Evolutionary conservation across 139 green algal genomes (phyloP), one percentile per base, ranked within the genome.

Genomic region (Closterium sp.): DNA sequence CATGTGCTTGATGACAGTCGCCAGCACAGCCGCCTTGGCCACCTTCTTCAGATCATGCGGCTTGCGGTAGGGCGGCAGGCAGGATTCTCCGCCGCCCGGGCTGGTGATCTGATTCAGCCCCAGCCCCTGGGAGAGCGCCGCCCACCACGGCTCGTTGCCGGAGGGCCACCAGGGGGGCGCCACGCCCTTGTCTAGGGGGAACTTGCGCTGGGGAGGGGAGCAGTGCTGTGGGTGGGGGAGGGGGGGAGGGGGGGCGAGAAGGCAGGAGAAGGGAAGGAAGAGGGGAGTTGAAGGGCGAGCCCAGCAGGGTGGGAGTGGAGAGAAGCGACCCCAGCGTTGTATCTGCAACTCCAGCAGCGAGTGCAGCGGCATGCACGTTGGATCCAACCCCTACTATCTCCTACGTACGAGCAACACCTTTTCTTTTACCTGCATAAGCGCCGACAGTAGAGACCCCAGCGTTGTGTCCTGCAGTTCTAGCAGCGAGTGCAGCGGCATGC

Each of bases 41-140:
- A 43, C 88, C 88, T 91, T 91, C 88, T 91, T 91, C 66, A 91
- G 88, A 33, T 91, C 36, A 33, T 91, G 88, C 31, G 88, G 88
- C 88, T 91, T 91, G 31, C 81, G 36, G 87, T 90, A 90, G 30
- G 87, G 87, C 31, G 87, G 87, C 43, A 76, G 55, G 9, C 55
- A 16, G 16, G 84, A 35, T 3, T 76, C 55, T 28, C 55, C 55
- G 12, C 55, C 55, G 55, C 55, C 84, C 84, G 31, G 84, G 6
- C 84, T 33, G 1, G 31, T 33, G 84, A 33, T 33, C 19, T 33
- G 55, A 76, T 28, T 76, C 55, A 76, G 55, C 55, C 55, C 55
- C 5, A 84, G 30, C 87, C 87, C 31, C 31, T 76, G 55, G 55
- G 55, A 76, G 55, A 76, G 32, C 6, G 32, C 31, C 16, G 0